These are phyloP conservation scores for Actinidia arguta DNA, from an alignment of 179 eudicot genomes.

Conservation along the genomic window DNA sequence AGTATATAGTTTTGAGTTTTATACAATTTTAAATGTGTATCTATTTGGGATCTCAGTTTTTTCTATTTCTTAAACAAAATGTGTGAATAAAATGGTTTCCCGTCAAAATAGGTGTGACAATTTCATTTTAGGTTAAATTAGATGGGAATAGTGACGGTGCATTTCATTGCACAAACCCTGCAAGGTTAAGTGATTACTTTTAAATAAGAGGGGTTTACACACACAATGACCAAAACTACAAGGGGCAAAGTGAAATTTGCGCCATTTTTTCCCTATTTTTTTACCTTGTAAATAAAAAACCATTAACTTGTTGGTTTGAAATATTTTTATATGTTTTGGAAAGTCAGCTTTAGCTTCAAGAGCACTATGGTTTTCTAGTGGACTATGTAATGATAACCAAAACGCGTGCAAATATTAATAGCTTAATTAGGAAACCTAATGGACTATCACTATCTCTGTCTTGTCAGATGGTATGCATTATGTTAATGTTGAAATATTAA, in stretches of 20 bases:
- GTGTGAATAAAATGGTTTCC: no score
- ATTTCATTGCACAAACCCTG: not conserved
- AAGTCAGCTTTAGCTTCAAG: not conserved
- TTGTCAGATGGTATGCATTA: not conserved
- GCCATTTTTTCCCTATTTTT: not conserved
- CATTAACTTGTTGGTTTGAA: not conserved
- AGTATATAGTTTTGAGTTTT: no score
- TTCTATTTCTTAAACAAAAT: no score
- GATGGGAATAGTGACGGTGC: no score
- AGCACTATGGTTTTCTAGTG: not conserved
- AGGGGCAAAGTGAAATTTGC: no score
- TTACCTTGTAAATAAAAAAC: not conserved
- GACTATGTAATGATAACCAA: not conserved
- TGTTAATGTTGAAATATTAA: not conserved
- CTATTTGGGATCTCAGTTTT: no score
- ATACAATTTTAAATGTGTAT: no score
- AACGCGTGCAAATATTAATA: slow-evolving; percentile 1
- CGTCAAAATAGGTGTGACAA: no score
- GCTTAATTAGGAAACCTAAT: not conserved
- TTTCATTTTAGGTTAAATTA: no score
- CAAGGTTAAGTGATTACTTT: not conserved
- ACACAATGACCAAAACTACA: no score
- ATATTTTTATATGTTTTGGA: no score
- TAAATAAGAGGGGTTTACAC: not conserved
- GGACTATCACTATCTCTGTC: not conserved